Percentiles rank a stretch among this genome's conserved stretches.
Conservation (phyloP, 495 filamentous ascomycete species). For the Aspergillus hancockii region DNA sequence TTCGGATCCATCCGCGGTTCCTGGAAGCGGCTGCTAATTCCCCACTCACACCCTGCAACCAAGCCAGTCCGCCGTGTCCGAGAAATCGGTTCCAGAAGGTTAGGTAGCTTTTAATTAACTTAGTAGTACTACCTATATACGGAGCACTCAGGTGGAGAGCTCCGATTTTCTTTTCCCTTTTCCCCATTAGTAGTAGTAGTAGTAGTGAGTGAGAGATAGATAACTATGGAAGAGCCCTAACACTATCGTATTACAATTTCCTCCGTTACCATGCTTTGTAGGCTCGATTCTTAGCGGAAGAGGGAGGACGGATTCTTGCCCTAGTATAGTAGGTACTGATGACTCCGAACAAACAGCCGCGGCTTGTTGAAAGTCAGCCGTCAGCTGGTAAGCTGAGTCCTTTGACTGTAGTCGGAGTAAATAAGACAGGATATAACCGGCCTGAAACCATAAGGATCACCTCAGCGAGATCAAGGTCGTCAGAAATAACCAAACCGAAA, state of each 20-base stretch:
- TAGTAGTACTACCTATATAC: slow-evolving; percentile 22
- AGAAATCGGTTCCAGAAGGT: slow-evolving; percentile 18
- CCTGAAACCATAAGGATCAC: slow-evolving; percentile 1
- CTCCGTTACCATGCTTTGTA: not conserved
- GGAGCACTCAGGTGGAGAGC: not conserved
- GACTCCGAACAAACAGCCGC: not conserved
- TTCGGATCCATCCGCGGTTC: slow-evolving; percentile 28
- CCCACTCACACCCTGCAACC: slow-evolving; percentile 21
- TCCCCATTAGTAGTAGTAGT: slow-evolving; percentile 17
- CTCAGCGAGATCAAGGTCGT: not conserved
- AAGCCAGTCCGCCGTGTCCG: slow-evolving; percentile 17
- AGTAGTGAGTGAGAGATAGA: no score
- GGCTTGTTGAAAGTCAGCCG: slow-evolving; percentile 1
- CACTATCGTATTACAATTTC: not conserved
- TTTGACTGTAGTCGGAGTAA: not conserved
- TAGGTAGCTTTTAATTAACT: slow-evolving; percentile 18
- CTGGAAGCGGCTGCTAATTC: slow-evolving; percentile 19
- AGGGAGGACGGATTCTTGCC: slow-evolving; percentile 5
- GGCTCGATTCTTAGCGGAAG: slow-evolving; percentile 3
- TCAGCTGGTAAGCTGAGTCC: not conserved
- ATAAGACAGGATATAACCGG: not conserved
- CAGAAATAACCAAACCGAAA: not conserved
- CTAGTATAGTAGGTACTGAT: not conserved
- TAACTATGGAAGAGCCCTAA: not conserved
- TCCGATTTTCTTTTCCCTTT: slow-evolving; percentile 6